Percentiles rank a stretch among this genome's conserved stretches.
Conservation (phyloP, 2,329 filamentous ascomycete species). For the Colletotrichum shisoi region DNA sequence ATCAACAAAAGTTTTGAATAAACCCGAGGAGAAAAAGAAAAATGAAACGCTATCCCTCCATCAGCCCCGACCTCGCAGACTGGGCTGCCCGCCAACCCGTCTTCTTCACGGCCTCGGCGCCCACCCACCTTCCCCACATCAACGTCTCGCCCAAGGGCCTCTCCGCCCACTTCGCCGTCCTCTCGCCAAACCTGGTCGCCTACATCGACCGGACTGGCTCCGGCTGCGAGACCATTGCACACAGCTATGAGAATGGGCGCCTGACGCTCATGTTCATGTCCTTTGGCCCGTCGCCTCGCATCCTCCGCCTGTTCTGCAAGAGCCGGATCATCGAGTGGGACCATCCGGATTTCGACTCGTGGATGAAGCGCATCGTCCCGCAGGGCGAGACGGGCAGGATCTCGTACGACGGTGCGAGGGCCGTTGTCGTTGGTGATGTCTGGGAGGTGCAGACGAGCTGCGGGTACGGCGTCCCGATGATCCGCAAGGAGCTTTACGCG, state of each 20-base stretch:
- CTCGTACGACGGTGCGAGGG: conserved; percentile 60
- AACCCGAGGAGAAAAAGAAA: conserved; percentile 20
- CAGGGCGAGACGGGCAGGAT: conserved; percentile 43
- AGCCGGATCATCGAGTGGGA: conserved; percentile 68
- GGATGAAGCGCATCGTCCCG: conserved; percentile 56
- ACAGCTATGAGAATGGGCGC: conserved; percentile 78
- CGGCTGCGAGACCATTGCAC: conserved; percentile 77
- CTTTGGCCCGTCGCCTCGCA: conserved; percentile 66
- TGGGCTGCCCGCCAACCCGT: conserved; percentile 74
- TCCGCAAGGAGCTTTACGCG: conserved; percentile 54
- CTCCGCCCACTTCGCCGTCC: conserved; percentile 67
- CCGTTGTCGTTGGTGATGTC: conserved; percentile 68
- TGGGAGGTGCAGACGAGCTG: conserved; percentile 73
- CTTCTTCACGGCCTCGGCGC: conserved; percentile 79
- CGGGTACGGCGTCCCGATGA: conserved; percentile 68
- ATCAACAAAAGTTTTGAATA: not conserved
- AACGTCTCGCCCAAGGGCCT: conserved; percentile 81
- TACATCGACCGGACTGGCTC: conserved; percentile 80
- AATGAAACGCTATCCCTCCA: conserved; percentile 68
- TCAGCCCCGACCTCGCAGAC: conserved; percentile 62
- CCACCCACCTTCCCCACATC: conserved; percentile 71
- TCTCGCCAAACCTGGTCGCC: conserved; percentile 65
- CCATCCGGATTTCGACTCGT: conserved; percentile 56
- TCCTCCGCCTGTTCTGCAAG: conserved; percentile 70
- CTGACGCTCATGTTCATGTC: conserved; percentile 78